Evolutionary conservation across 2,329 filamentous ascomycete genomes (phyloP), one percentile per base, ranked within the genome.

Genomic region (Phyllosticta citribraziliensis): DNA sequence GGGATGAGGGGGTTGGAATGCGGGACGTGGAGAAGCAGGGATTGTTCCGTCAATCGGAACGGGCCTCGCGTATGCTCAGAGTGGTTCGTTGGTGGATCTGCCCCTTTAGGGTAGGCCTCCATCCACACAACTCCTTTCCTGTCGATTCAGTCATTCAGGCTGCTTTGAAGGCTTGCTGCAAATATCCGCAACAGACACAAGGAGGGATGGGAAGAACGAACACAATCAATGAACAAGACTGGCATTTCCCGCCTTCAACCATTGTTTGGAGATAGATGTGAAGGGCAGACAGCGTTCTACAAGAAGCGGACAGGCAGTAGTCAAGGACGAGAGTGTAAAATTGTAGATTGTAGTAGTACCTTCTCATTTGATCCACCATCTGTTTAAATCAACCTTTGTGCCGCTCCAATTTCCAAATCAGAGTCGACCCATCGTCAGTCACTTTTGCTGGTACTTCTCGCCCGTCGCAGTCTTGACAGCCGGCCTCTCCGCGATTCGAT

Each of bases 401-500:
- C 40, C 40, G n/a, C 17, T 6, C 12, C 22, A 22, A 8, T 8
- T 6, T 8, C 27, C 9, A 6, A 30, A 30, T 47, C 17, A 47
- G 2, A 47, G 17, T n/a, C n/a, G 17, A 6, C 40, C 40, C 40
- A 1, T 47, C 17, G 40, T n/a, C 30, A 57, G 14, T 58, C 25
- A 62, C 50, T 62, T 62, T 17, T 54, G 51, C 52, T 57, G 55
- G 35, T 62, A 62, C 52, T 62, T 62, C 22, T 57, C 51, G 30
- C 60, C 22, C 14, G 35, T 77, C 0, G 77, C 78, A 52, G 71
- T 72, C 71, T 79, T 75, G 63, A 81, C 79, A 2, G 80, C 78
- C 17, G 75, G 73, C 35, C 80, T 68, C 66, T 74, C 73, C 5
- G 76, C 75, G 69, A 83, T 80, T 10, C 80, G 71, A 62, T 80